Evolutionary conservation across 805 yeast species (phyloP), one percentile per base, ranked within the genome.

Genomic region (Vanderwaltozyma verrucispora): DNA sequence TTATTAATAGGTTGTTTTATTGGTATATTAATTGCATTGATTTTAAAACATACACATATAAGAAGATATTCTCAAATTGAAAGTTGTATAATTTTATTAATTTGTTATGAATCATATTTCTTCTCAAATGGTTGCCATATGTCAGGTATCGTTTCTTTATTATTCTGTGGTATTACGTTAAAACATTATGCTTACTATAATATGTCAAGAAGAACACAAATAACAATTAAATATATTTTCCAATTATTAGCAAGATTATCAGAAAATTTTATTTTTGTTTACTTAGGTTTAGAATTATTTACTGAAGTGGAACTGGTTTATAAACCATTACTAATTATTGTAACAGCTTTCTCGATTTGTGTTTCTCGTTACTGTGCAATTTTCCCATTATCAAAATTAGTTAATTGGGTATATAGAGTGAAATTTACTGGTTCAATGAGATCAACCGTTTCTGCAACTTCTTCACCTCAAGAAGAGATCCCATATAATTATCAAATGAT

Each of bases 41-140:
- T 88, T 26, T 69, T 92, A 51, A 92, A 92, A 53, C 97, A 92
- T 58, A 80, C 96, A 3, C 94, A 86, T 51, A 78, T 92, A 35
- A 72, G 97, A 63, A 69, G 97, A 50, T 86, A 83, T 58, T 97
- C 97, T n/a, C 94, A 87, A 58, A 85, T 92, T 51, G 99, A 92
- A 65, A 84, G 96, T 21, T 94, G 97, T 59, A 59, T 92, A 38
- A 94, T 92, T 21, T 64, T 92, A 32, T 64, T 92, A 48, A 78
- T 88, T 56, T 96, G 97, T 14, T 92, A 92, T 58, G 95, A 87
- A 51, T 86, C 96, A 0, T 92, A 92, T 61, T 92, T 92, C 67
- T 92, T 92, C 62, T 88, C 97, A 30, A 92, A 92, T 54, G 99
- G 98, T 35, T 94, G 97, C 51, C 98, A 94, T 59, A 92, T 92